Base-by-base conservation (phyloP, 2,329 filamentous ascomycete species). In the Blumeria hordei region DNA sequence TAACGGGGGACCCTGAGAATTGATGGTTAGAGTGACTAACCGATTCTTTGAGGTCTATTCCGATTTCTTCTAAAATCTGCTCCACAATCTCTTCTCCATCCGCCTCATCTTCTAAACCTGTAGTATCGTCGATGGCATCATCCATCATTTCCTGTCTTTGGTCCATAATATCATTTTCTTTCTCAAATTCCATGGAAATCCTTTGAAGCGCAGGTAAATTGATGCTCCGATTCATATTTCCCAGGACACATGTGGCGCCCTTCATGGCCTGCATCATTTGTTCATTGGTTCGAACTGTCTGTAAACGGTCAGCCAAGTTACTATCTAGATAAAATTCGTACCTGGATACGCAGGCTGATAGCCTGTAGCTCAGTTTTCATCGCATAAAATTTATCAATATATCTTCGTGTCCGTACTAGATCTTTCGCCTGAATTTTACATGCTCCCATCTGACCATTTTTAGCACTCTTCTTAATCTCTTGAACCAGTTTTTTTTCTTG, bases 201-300 rank as follows among this genome's bases (percentile, higher is more conserved):
- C 90, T 80, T 68, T 96, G 90, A 36, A 98, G 73, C n/a, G 88
- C 88, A 0, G 92, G 92, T 2, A 98, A 78, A 66, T 98, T 96
- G 88, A 96, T 96, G 59, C 86, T 86, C 60, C 85, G 78, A 69
- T 98, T 98, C 92, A 98, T 98, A 71, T 85, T 93, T 55, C 88
- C 88, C 7, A 98, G 73, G 2, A 94, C 81, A 69, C 83, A 81
- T 1, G 92, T 96, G 4, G 92, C 92, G 35, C 92, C 92, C 69
- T 95, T 98, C 92, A 98, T 96, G 8, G 88, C 92, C 69, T 94
- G 87, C 88, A 95, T 95, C 92, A 98, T 98, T 69, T 96, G 90
- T 68, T 98, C 92, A 69, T 98, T 98, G 61, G 88, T 95, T 60
- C 92, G 81, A 60, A 96, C 90, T 53, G 92, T 98, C 86, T 94